Evolutionary conservation across 176 grass and related monocot genomes (phyloP), one percentile per base, ranked within the genome.

Genomic region (Puya raimondii): DNA sequence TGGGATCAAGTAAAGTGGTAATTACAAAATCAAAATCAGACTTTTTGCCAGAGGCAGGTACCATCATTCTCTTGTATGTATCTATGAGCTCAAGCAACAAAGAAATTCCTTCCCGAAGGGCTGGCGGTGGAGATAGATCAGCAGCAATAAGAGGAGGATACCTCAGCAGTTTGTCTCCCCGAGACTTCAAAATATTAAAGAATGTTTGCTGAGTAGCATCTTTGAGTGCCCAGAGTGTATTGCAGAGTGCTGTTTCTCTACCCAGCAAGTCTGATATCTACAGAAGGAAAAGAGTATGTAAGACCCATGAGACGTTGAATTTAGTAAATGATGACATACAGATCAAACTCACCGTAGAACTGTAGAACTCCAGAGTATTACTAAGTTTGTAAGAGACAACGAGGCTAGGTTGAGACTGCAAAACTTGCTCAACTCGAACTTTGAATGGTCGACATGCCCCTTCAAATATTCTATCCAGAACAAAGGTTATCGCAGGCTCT

Each of bases 401-500:
- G 49, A 97, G 75, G 75, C 71, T 90, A 85, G 86, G 89, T 50
- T 97, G 94, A 72, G 94, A 93, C 69, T 97, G 94, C 72, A 97
- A 72, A 80, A 97, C 94, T 85, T 97, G 94, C 50, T 97, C 94
- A 59, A 97, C 94, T 83, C 94, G 73, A 73, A 97, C 82, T 87
- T 92, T 97, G 81, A 97, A 97, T 53, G 94, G 94, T 73, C 94
- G 80, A 50, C 94, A 97, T 71, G 94, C 89, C 70, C 94, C 94
- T 85, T 97, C 94, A 79, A 97, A 97, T 85, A 97, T 86, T 87
- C 94, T 89, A 85, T 92, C 87, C 58, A 93, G 82, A 83, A 97
- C 84, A 84, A 85, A 92, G 61, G 86, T 87, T 64, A 90, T 72
- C 66, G 82, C 89, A 66, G 78, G 64, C 66, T 92, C 86, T 82